Percentiles rank a stretch among this genome's conserved stretches.
Evolutionary conservation across 83 land plant species (phyloP).

Genomic region (Picea mariana): DNA sequence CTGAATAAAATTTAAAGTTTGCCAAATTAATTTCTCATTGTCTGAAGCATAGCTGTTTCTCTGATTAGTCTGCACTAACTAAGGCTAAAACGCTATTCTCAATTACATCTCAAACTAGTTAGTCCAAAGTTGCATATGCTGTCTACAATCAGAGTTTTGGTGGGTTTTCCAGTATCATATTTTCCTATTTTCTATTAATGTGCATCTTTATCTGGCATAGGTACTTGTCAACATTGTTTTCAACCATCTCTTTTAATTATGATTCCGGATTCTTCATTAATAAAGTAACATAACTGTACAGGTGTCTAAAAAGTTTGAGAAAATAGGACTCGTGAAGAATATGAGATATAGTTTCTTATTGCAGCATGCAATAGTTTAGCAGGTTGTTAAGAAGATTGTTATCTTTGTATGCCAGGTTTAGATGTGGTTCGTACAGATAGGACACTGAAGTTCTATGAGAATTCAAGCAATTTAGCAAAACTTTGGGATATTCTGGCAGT

Average conservation of each 20-base stretch:
- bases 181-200: no score
- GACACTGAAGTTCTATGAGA: constrained; percentile 82
- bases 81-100: no score
- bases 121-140: no score
- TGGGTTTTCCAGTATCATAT: no score
- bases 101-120: no score
- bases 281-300: not conserved
- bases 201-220: not conserved
- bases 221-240: not conserved
- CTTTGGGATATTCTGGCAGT: constrained; percentile 98
- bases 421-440: constrained; percentile 96
- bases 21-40: no score
- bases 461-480: constrained; percentile 70
- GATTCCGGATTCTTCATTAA: not conserved
- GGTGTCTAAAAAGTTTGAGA: not conserved
- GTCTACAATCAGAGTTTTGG: no score
- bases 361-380: not conserved
- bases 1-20: no score
- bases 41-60: no score
- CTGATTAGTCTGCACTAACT: no score
- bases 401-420: constrained; percentile 61
- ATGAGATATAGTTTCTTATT: not conserved
- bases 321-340: not conserved
- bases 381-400: not conserved
- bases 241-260: not conserved